Conservation (phyloP, 2,329 filamentous ascomycete genomes). For the Lasiodiplodia sp. region DNA sequence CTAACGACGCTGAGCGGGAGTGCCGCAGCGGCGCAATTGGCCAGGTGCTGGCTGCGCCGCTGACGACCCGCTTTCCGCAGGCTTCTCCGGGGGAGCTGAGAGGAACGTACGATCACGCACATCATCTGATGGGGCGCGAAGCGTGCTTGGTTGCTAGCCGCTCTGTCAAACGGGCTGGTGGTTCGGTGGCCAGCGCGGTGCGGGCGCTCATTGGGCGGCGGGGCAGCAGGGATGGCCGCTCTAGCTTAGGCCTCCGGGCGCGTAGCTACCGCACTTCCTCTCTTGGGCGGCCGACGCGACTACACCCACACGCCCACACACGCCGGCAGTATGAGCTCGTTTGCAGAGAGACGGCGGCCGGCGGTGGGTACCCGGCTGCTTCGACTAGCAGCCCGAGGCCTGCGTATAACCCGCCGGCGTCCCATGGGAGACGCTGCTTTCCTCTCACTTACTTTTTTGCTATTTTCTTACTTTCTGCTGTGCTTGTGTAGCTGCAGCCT, state of each 20-base stretch:
- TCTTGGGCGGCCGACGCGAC: neutral
- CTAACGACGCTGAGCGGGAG: neutral
- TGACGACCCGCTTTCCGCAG: neutral
- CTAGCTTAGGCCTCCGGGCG: slow-evolving; percentile 2
- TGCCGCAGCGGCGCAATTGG: neutral
- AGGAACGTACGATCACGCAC: neutral
- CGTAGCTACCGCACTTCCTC: slow-evolving; percentile 14
- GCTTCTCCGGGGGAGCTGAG: neutral
- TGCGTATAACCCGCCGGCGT: slow-evolving; percentile 14
- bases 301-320: neutral
- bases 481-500: slow-evolving; percentile 13
- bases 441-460: neutral
- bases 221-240: neutral
- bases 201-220: neutral
- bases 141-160: slow-evolving; percentile 7
- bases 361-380: neutral
- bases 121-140: neutral
- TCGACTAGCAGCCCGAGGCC: neutral
- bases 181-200: slow-evolving; percentile 6
- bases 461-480: slow-evolving; percentile 14
- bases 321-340: slow-evolving; percentile 11
- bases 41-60: too few species aligned
- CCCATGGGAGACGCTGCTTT: slow-evolving; percentile 7
- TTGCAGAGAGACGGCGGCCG: neutral
- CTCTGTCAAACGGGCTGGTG: slow-evolving; percentile 14